These are phyloP conservation scores for Suillus paluster DNA, from an alignment of 768 basidiomycete genomes.

Conservation along the genomic window DNA sequence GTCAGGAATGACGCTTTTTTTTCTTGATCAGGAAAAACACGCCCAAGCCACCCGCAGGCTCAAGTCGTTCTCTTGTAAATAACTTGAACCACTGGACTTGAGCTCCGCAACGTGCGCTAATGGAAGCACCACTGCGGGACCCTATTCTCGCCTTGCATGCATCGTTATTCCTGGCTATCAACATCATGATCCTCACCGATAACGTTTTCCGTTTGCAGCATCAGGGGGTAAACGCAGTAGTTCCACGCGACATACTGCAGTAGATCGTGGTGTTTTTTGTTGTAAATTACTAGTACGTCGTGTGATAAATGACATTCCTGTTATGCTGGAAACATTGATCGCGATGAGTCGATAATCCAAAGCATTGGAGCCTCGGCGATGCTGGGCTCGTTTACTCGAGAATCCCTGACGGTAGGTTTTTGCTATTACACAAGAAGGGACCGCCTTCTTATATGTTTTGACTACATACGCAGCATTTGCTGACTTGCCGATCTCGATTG, in stretches of 20 bases:
- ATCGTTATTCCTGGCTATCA: neutral
- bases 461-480: neutral
- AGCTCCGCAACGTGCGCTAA: neutral
- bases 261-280: neutral
- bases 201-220: neutral
- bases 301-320: neutral
- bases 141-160: neutral
- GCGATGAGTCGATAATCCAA: neutral
- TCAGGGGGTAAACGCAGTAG: neutral
- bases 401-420: neutral
- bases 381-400: neutral
- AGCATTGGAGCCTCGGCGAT: too few species aligned
- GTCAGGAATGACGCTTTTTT: neutral
- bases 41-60: neutral
- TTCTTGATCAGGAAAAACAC: constrained; percentile 10
- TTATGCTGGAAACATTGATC: neutral
- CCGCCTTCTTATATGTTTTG: neutral
- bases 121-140: neutral
- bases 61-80: neutral
- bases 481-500: constrained; percentile 1
- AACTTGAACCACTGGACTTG: neutral
- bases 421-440: neutral
- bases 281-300: neutral
- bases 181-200: neutral
- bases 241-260: neutral